Evolutionary conservation across 768 basidiomycete genomes (phyloP).

Genomic region (Tylopilus plumbeoviolaceoides): DNA sequence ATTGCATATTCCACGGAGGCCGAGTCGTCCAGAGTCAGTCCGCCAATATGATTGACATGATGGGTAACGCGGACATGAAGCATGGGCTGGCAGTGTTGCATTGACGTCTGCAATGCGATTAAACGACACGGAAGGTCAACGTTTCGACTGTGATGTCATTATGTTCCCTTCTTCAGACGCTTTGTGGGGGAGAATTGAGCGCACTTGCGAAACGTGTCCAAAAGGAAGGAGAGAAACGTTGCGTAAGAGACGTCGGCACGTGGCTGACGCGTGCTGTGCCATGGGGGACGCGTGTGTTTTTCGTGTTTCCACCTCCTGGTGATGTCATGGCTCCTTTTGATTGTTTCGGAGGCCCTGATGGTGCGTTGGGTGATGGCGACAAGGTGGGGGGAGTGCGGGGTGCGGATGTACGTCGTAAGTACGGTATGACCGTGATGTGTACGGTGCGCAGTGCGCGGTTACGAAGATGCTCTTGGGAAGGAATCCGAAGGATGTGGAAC

Average conservation of each 20-base stretch:
- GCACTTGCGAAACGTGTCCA: neutral
- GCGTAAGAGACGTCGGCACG: slow-evolving; percentile 6
- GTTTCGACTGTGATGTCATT: slow-evolving; percentile 10
- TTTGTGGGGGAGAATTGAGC: neutral
- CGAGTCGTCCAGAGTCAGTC: neutral
- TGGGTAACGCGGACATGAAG: slow-evolving; percentile 10
- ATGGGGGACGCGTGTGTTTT: slow-evolving; percentile 23
- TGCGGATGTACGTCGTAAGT: neutral
- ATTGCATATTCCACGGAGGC: neutral
- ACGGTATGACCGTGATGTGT: slow-evolving; percentile 18
- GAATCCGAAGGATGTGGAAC: neutral
- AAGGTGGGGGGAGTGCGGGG: slow-evolving; percentile 21
- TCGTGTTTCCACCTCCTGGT: slow-evolving; percentile 9
- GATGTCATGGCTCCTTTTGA: slow-evolving; percentile 18
- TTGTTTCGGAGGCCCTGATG: slow-evolving; percentile 13
- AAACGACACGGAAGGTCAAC: neutral
- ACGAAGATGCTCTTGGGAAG: slow-evolving; percentile 7
- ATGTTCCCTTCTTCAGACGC: slow-evolving; percentile 3
- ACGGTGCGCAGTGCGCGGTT: neutral
- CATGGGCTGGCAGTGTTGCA: slow-evolving; percentile 2
- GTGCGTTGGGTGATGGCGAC: slow-evolving; percentile 10
- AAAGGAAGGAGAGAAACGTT: slow-evolving; percentile 6
- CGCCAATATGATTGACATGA: neutral
- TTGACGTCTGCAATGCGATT: neutral
- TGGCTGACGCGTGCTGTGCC: slow-evolving; percentile 29